A percentile compares a stretch with the other conserved stretches of the same genome.
These are phyloP conservation scores for Pseudogymnoascus sp. DNA, from an alignment of 2,329 filamentous ascomycete species.

Conservation along the genomic window DNA sequence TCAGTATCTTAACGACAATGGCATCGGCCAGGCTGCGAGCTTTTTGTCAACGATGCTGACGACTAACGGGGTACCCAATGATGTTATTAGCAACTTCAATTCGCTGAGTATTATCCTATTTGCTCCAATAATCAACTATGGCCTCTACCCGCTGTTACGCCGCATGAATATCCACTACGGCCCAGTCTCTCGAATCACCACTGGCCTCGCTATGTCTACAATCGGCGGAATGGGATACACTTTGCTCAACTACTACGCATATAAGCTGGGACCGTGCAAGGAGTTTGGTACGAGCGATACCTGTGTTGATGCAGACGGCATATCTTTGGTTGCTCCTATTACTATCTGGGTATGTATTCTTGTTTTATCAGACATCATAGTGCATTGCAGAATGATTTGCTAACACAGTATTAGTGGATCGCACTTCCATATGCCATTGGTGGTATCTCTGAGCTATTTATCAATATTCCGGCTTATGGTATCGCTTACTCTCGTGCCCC, in stretches of 20 bases:
- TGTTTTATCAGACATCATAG: neutral
- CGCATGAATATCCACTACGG: conserved; percentile 56
- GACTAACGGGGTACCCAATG: conserved; percentile 65
- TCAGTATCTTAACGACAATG: conserved; percentile 29
- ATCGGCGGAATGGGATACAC: conserved; percentile 53
- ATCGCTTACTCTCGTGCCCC: conserved; percentile 74
- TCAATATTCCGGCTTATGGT: conserved; percentile 57
- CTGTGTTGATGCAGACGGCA: conserved; percentile 41
- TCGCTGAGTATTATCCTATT: conserved; percentile 67
- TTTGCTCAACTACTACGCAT: conserved; percentile 54
- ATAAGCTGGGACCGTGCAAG: conserved; percentile 54
- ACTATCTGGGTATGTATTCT: conserved; percentile 48
- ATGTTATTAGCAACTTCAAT: conserved; percentile 70
- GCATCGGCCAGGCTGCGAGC: conserved; percentile 75
- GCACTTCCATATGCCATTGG: conserved; percentile 40
- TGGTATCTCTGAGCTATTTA: conserved; percentile 51
- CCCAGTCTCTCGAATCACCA: conserved; percentile 65
- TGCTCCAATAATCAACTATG: conserved; percentile 59
- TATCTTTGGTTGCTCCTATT: conserved; percentile 38
- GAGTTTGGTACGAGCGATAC: conserved; percentile 19
- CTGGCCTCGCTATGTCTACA: conserved; percentile 58
- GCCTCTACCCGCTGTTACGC: conserved; percentile 61
- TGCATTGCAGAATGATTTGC: neutral
- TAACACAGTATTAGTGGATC: conserved; percentile 11
- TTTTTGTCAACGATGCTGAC: conserved; percentile 69